phyloP scores from a whole-genome alignment of 2,329 filamentous ascomycete species.

The Apiospora aurea region DNA sequence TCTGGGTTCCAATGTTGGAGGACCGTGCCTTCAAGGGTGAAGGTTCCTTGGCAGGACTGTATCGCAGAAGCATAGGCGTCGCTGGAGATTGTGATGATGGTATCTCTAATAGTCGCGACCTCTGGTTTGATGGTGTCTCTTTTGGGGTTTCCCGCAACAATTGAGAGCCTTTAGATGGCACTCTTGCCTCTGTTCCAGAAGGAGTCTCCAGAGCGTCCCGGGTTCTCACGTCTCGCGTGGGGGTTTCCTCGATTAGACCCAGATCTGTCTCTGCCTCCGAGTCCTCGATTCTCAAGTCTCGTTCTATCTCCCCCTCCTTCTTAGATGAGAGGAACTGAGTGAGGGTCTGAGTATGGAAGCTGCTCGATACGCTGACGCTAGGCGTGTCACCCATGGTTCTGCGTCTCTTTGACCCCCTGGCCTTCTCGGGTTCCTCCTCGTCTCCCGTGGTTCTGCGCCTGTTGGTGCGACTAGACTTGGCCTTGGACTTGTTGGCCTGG shows the following conservation, averaged over 20 bases:
- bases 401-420: conserved; percentile 38
- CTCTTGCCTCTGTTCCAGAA: not conserved
- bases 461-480: conserved; percentile 31
- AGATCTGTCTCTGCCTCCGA: conserved; percentile 38
- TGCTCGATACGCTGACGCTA: conserved; percentile 34
- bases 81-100: conserved; percentile 40
- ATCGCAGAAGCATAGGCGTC: conserved; percentile 38
- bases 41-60: conserved; percentile 31
- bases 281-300: conserved; percentile 36
- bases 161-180: not conserved
- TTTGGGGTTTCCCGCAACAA: conserved; percentile 24
- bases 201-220: conserved; percentile 1
- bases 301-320: conserved; percentile 29
- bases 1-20: conserved; percentile 36
- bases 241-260: conserved; percentile 37
- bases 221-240: conserved; percentile 32
- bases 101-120: conserved; percentile 35
- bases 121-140: conserved; percentile 38
- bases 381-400: conserved; percentile 42
- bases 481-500: conserved; percentile 28
- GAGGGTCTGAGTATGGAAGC: conserved; percentile 43
- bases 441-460: conserved; percentile 42
- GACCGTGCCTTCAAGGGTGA: conserved; percentile 37
- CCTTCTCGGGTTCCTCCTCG: conserved; percentile 32
- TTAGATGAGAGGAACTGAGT: conserved; percentile 37